Evolutionary conservation across 352 stramenopile species (phyloP).

Genomic region (Phytophthora rubi): DNA sequence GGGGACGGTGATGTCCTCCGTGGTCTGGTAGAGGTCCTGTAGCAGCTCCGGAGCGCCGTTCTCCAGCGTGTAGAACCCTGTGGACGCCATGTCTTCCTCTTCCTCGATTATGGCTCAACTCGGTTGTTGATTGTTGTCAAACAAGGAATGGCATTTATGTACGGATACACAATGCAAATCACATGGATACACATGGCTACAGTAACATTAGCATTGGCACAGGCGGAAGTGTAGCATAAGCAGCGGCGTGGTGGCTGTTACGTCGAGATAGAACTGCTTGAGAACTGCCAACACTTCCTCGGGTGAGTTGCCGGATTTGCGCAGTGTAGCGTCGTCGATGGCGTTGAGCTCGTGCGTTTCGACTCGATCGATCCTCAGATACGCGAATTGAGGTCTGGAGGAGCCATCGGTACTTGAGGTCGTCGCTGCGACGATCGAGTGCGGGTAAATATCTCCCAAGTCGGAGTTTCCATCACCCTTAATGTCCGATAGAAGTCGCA

Average conservation of each 20-base stretch:
- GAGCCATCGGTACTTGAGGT: conserved; percentile 13
- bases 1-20: not conserved
- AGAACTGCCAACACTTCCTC: conserved; percentile 55
- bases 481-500: conserved; percentile 65
- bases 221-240: conserved; percentile 62
- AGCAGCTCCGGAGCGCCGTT: conserved; percentile 61
- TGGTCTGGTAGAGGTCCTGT: conserved; percentile 45
- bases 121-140: conserved; percentile 1
- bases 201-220: not conserved
- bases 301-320: conserved; percentile 44
- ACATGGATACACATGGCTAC: conserved; percentile 3
- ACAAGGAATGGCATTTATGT: not conserved
- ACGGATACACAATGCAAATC: not conserved
- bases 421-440: conserved; percentile 52
- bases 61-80: conserved; percentile 63
- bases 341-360: conserved; percentile 34
- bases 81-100: conserved; percentile 27
- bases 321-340: conserved; percentile 41
- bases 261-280: conserved; percentile 60
- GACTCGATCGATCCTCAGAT: conserved; percentile 52
- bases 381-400: conserved; percentile 45
- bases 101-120: not conserved
- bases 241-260: conserved; percentile 50
- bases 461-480: conserved; percentile 62
- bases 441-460: conserved; percentile 41